Evolutionary conservation across 306 rosid species (phyloP).

Genomic region (Comarum palustre): DNA sequence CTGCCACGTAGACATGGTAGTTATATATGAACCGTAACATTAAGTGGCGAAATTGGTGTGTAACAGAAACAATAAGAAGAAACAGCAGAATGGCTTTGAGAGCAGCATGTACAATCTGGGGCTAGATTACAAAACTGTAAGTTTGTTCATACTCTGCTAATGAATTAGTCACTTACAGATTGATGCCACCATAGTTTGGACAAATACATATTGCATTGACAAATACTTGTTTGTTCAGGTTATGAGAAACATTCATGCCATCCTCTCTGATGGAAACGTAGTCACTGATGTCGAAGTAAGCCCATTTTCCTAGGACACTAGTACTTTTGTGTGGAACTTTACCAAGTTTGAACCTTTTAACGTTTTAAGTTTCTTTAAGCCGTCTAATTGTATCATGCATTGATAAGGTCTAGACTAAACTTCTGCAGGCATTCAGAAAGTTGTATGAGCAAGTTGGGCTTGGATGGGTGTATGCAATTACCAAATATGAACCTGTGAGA

Average conservation of each 20-base stretch:
- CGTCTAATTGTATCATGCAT: not conserved
- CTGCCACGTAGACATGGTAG: slow-evolving; percentile 13
- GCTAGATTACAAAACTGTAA: slow-evolving; percentile 73
- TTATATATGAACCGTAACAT: not conserved
- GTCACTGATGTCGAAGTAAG: slow-evolving; percentile 85
- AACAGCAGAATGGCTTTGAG: not conserved
- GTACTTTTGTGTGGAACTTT: not conserved
- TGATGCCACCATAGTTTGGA: not conserved
- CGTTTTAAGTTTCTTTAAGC: not conserved
- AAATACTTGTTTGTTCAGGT: slow-evolving; percentile 42
- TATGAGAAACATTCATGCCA: slow-evolving; percentile 91
- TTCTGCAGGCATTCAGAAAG: slow-evolving; percentile 74
- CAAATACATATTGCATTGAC: slow-evolving; percentile 1
- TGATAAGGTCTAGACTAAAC: slow-evolving; percentile 12
- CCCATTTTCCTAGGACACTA: slow-evolving; percentile 22
- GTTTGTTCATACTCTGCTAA: slow-evolving; percentile 6
- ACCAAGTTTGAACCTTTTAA: not conserved
- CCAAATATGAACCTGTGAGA: slow-evolving; percentile 80
- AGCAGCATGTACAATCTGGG: slow-evolving; percentile 42
- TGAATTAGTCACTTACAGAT: not conserved
- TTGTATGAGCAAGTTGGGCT: slow-evolving; percentile 82
- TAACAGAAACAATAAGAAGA: not conserved
- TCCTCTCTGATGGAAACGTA: slow-evolving; percentile 84
- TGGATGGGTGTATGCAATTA: slow-evolving; percentile 89
- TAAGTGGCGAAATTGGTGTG: not conserved